Conservation (phyloP, 305 asterid genomes). For the Fraxinus sp. region DNA sequence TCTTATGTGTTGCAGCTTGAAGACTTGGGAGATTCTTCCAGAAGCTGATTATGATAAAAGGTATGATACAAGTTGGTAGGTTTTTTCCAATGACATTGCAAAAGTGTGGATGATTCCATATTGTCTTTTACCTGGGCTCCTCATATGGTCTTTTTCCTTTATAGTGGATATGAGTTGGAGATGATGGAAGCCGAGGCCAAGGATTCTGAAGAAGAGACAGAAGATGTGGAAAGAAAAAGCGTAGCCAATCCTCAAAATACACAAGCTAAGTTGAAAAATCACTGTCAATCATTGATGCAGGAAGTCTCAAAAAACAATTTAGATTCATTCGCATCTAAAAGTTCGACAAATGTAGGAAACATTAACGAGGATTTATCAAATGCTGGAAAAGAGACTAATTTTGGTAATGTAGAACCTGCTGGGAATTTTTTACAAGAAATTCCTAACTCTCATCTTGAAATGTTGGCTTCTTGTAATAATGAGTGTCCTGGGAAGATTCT, state of each 20-base stretch:
- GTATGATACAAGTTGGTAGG: slow-evolving; percentile 29
- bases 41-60: slow-evolving; percentile 71
- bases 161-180: slow-evolving; percentile 78
- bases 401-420: slow-evolving; percentile 1
- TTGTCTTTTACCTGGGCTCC: not conserved
- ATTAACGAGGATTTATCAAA: slow-evolving; percentile 27
- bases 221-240: slow-evolving; percentile 35
- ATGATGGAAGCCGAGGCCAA: slow-evolving; percentile 72
- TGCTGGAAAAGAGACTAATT: slow-evolving; percentile 32
- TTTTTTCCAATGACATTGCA: not conserved
- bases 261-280: slow-evolving; percentile 24
- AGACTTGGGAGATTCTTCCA: slow-evolving; percentile 85
- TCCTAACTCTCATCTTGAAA: slow-evolving; percentile 29
- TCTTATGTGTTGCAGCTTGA: slow-evolving; percentile 48
- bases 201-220: slow-evolving; percentile 91
- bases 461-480: slow-evolving; percentile 28
- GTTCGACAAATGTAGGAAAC: slow-evolving; percentile 30
- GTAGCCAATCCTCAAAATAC: slow-evolving; percentile 39
- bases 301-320: slow-evolving; percentile 34
- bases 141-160: slow-evolving; percentile 22
- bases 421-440: slow-evolving; percentile 9
- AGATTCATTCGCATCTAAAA: slow-evolving; percentile 30
- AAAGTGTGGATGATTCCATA: not conserved
- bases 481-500: slow-evolving; percentile 32
- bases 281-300: slow-evolving; percentile 37